These are phyloP conservation scores for Colletotrichum viniferum DNA, from an alignment of 2,329 filamentous ascomycete species.

Conservation along the genomic window DNA sequence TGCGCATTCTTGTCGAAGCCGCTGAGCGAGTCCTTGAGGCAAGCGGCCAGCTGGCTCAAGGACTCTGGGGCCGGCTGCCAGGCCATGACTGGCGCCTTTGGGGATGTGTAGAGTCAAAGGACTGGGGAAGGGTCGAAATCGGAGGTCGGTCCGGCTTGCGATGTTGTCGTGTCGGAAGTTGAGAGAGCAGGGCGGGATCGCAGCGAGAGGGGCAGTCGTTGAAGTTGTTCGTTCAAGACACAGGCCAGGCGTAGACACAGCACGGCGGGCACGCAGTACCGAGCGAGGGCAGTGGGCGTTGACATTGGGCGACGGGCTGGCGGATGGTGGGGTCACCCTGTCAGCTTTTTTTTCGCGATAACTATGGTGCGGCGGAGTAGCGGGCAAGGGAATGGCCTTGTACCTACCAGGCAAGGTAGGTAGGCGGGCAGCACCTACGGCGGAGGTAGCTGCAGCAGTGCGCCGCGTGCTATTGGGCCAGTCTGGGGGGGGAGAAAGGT, in stretches of 20 bases:
- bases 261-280: background rate
- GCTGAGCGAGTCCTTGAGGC: conserved; percentile 90
- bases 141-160: background rate
- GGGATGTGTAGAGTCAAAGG: conserved; percentile 10
- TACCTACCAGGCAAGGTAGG: background rate
- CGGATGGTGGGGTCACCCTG: conserved; percentile 22
- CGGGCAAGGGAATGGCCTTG: conserved; percentile 1
- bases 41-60: conserved; percentile 86
- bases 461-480: background rate
- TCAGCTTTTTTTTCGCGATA: conserved; percentile 24
- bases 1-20: conserved; percentile 79
- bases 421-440: background rate
- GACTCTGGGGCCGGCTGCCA: conserved; percentile 92
- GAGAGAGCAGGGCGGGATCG: background rate
- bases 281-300: conserved; percentile 2
- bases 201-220: conserved; percentile 19
- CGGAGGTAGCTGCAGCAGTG: background rate
- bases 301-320: conserved; percentile 11
- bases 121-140: conserved; percentile 9
- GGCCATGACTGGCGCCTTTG: conserved; percentile 65
- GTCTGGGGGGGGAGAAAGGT: background rate
- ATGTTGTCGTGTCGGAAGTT: background rate
- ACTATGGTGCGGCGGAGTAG: conserved; percentile 21
- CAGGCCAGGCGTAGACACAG: background rate
- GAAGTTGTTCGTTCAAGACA: conserved; percentile 9